phyloP scores from a whole-genome alignment of 345 rosid species.

The Zanthoxylum bungeanum region DNA sequence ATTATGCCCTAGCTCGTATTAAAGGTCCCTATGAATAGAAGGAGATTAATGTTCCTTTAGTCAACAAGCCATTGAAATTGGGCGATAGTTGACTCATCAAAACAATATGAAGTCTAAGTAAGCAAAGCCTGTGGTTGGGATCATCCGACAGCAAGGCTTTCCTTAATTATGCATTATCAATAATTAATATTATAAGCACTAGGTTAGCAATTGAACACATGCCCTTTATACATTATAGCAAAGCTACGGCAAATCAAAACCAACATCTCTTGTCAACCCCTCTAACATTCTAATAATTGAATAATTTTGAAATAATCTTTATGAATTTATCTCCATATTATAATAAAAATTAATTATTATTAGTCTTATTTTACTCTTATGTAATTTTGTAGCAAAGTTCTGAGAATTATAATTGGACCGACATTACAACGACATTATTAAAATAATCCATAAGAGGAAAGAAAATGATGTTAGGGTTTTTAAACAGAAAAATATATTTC shows the following conservation, averaged over 20 bases:
- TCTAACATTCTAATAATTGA: background rate
- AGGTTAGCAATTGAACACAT: background rate
- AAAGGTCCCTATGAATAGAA: too few species aligned
- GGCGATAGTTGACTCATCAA: background rate
- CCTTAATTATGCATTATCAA: background rate
- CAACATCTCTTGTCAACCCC: background rate
- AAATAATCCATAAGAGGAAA: background rate
- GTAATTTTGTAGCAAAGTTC: background rate
- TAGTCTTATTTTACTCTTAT: background rate
- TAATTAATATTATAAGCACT: background rate
- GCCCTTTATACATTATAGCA: background rate
- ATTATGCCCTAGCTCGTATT: too few species aligned
- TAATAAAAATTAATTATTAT: too few species aligned
- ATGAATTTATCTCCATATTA: background rate
- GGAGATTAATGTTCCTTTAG: background rate
- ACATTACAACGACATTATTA: background rate
- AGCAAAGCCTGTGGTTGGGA: background rate
- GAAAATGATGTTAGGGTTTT: background rate
- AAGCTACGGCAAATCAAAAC: background rate
- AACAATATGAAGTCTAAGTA: background rate
- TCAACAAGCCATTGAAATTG: background rate
- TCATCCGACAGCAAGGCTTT: background rate
- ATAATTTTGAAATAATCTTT: too few species aligned
- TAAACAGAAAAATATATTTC: background rate
- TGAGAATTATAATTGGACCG: background rate